Conservation (phyloP, 306 rosid genomes). For the Carpinus viminea region DNA sequence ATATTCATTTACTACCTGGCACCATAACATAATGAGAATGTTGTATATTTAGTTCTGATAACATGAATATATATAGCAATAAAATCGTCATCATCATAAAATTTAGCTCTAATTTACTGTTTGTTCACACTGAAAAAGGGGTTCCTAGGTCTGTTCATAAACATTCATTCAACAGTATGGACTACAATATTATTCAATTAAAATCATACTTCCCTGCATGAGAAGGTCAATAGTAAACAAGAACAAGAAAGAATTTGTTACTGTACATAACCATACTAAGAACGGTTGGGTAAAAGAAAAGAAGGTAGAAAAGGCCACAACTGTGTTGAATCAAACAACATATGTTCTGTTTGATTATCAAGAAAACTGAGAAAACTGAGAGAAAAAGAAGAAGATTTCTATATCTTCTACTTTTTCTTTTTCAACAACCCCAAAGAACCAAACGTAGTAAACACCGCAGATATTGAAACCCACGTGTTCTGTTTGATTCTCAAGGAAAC, state of each 20-base stretch:
- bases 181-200: not conserved
- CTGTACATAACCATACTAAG: not conserved
- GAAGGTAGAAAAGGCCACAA: not conserved
- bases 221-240: not conserved
- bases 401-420: not conserved
- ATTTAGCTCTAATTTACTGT: not conserved
- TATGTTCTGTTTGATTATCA: not conserved
- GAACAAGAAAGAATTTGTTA: not conserved
- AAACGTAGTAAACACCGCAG: not conserved
- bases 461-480: not conserved
- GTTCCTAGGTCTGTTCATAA: not conserved
- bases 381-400: not conserved
- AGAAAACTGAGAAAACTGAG: too few relatives aligned
- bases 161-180: not conserved
- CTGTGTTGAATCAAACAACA: not conserved
- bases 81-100: not conserved
- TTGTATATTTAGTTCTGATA: not conserved
- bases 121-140: not conserved
- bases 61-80: not conserved
- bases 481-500: not conserved
- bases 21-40: not conserved
- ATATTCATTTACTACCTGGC: too few relatives aligned
- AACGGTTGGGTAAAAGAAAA: not conserved
- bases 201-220: not conserved
- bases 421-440: not conserved